Evolutionary conservation across 345 rosid genomes (phyloP), one percentile per base, ranked within the genome.

Genomic region (Odontarrhena argentea): DNA sequence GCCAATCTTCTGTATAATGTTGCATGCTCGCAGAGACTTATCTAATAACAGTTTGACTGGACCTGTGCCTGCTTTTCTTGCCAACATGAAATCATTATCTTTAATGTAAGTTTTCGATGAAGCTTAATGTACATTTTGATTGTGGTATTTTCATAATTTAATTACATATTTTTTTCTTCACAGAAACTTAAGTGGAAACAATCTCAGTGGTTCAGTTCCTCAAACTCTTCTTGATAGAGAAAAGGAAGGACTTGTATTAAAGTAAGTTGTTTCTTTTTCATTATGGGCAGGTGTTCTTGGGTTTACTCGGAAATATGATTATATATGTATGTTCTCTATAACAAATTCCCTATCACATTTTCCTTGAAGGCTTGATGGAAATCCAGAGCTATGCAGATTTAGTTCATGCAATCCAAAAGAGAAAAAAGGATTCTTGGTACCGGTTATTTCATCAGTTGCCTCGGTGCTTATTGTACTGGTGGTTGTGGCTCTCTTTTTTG

Each of bases 21-120:
- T 56, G 57, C 48, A 45, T 38, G 26, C 5, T 13, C 9, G 0
- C 2, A 81, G 85, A 32, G 88, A 84, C 75, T 63, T 82, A 15
- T 82, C 83, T 5, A 76, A 75, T 60, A 80, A 82, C 38, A 77
- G 7, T 41, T 75, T 85, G 58, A 64, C 65, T 3, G 85, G 89
- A 56, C 8, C 41, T 6, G 77, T 82, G 56, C 85, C 85, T 4
- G 35, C 37, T 0, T 82, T 80, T 45, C 76, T 84, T 2, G 50
- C 70, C 6, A 8, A 8, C 4, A 63, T 84, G 71, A 47, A 55
- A 68, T 66, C 56, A 9, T 54, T 84, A 68, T 47, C 46, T 4
- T 26, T 51, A 11, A 12, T 84, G 82, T 81, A 76, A 79, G 82
- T 67, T 53, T 36, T 43, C 14, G 0, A 48, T 9, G 46, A 28